Evolutionary conservation across 768 basidiomycete genomes (phyloP).

Genomic region (Suillus occidentalis): DNA sequence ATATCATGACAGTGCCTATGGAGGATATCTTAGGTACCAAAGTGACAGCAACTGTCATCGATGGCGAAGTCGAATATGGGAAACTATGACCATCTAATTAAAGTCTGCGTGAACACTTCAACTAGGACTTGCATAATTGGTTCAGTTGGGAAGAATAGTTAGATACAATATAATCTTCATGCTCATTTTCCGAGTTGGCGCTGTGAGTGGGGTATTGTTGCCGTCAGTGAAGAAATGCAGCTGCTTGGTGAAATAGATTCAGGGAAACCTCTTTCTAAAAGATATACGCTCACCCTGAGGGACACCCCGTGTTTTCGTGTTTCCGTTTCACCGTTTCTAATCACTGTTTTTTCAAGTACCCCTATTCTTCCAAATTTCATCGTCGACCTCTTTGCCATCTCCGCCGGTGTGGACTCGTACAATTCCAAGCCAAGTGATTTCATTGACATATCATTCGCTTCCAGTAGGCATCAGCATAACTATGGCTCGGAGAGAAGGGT

Average conservation of each 20-base stretch:
- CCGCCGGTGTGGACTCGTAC: too few species aligned
- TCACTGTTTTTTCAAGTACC: too few species aligned
- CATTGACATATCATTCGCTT: too few species aligned
- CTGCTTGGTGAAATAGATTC: background rate
- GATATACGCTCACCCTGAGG: background rate
- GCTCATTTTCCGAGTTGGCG: background rate
- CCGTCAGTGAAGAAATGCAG: background rate
- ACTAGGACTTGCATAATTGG: background rate
- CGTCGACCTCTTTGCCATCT: too few species aligned
- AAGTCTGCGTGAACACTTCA: background rate
- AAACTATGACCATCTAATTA: conserved; percentile 18
- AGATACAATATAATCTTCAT: background rate
- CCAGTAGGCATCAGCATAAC: too few species aligned
- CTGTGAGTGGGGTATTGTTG: background rate
- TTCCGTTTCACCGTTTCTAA: too few species aligned
- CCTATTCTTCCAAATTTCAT: too few species aligned
- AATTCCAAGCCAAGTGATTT: too few species aligned
- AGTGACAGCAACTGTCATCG: conserved; percentile 73
- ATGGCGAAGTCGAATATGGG: conserved; percentile 70
- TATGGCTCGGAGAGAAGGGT: too few species aligned
- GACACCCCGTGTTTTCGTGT: background rate
- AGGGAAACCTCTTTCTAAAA: background rate
- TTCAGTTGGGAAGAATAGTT: background rate
- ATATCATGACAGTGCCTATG: conserved; percentile 69
- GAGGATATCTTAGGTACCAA: conserved; percentile 63